Evolutionary conservation across 331 rosid species (phyloP).

Genomic region (Acacia concinna): DNA sequence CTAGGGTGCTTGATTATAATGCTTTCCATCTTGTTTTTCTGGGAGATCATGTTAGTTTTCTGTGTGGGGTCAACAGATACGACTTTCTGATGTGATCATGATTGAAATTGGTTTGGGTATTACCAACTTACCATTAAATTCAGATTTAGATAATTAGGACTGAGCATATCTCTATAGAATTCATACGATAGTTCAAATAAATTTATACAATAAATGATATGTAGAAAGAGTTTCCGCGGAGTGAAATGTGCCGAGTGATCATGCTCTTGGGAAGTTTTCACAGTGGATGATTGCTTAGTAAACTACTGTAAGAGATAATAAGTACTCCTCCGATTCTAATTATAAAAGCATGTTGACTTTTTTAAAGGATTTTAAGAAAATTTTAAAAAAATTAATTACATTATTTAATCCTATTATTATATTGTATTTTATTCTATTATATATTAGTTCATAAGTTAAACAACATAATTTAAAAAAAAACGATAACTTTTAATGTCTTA

Average conservation of each 20-base stretch:
- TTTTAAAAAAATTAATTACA: no score
- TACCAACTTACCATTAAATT: not conserved
- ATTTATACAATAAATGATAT: no score
- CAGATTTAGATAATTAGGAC: not conserved
- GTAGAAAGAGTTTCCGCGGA: no score
- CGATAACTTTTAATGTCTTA: no score
- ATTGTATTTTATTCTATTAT: no score
- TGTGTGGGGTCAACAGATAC: not conserved
- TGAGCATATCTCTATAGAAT: not conserved
- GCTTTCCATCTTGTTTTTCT: not conserved
- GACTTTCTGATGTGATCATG: not conserved
- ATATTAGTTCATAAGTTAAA: no score
- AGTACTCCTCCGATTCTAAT: no score
- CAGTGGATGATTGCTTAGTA: conserved; percentile 22
- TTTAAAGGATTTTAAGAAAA: no score
- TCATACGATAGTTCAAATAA: not conserved
- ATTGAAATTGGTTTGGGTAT: not conserved
- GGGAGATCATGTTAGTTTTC: not conserved
- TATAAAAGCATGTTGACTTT: no score
- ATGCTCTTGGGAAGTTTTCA: conserved; percentile 18
- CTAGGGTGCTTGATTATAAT: not conserved
- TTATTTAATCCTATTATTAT: no score
- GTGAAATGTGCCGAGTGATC: conserved; percentile 33
- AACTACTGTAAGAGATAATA: conserved; percentile 29
- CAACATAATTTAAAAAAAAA: no score